Evolutionary conservation across 2,329 filamentous ascomycete species (phyloP).

Genomic region (Chrysosphaeria jannelii): DNA sequence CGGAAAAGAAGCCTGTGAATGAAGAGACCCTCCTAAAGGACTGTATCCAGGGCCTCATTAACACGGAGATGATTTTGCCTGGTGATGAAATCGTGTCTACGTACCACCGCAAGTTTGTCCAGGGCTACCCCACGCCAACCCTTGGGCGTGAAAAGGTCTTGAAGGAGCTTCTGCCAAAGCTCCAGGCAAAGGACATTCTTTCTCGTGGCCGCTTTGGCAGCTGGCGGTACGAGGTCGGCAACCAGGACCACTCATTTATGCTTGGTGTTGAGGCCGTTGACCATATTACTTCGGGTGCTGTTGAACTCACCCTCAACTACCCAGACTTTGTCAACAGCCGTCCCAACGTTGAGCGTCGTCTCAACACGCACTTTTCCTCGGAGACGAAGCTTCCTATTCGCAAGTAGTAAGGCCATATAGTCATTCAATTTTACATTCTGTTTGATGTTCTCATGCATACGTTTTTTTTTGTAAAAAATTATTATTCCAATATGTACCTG

Average conservation of each 20-base stretch:
- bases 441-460: no score
- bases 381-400: constrained; percentile 12
- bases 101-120: constrained; percentile 92
- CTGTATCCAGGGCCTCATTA: constrained; percentile 85
- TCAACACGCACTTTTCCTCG: constrained; percentile 18
- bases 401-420: constrained; percentile 4
- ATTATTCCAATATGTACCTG: no score
- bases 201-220: constrained; percentile 90
- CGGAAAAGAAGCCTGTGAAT: constrained; percentile 79
- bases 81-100: constrained; percentile 89
- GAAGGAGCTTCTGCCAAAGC: constrained; percentile 71
- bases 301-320: constrained; percentile 86
- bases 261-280: constrained; percentile 80
- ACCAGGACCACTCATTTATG: constrained; percentile 97
- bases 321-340: constrained; percentile 78
- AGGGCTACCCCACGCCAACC: constrained; percentile 87
- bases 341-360: constrained; percentile 33
- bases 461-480: no score
- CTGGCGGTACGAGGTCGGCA: constrained; percentile 88
- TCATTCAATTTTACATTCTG: no score
- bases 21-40: constrained; percentile 60
- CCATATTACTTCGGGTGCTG: constrained; percentile 63
- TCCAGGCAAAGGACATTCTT: constrained; percentile 74
- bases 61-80: constrained; percentile 85
- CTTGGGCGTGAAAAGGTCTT: constrained; percentile 89